phyloP scores from a whole-genome alignment of 306 rosid species.

The Senna tora region DNA sequence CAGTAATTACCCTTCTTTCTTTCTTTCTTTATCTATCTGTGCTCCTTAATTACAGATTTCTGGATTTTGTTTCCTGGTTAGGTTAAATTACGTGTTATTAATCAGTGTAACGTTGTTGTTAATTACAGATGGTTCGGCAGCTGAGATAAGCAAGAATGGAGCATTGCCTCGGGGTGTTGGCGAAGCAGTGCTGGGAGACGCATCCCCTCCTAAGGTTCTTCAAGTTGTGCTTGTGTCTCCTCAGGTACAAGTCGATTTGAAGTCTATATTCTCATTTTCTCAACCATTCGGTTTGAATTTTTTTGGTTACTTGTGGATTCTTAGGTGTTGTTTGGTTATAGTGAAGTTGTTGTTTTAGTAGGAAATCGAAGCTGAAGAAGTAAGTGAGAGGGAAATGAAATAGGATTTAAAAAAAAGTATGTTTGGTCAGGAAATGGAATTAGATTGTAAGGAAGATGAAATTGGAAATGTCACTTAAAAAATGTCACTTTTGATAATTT shows the following conservation, averaged over 20 bases:
- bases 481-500: no score
- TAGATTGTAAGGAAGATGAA: no score
- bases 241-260: slow-evolving; percentile 54
- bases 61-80: background rate
- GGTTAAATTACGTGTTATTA: background rate
- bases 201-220: slow-evolving; percentile 57
- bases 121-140: slow-evolving; percentile 42
- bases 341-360: no score
- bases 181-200: slow-evolving; percentile 43
- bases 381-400: no score
- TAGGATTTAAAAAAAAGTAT: no score
- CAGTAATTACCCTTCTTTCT: slow-evolving; percentile 36
- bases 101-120: slow-evolving; percentile 5
- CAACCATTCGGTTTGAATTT: background rate
- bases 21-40: background rate
- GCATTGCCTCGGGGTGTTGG: slow-evolving; percentile 65
- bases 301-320: no score
- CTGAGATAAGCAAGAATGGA: slow-evolving; percentile 45
- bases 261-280: background rate
- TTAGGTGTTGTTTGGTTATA: no score
- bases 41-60: background rate
- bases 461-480: no score
- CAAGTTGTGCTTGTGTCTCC: slow-evolving; percentile 94
- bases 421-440: no score
- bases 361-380: no score